Percentiles rank a stretch among this genome's conserved stretches.
phyloP scores from a whole-genome alignment of 139 green algal genomes.

The Pseudopediastrum boryanum region DNA sequence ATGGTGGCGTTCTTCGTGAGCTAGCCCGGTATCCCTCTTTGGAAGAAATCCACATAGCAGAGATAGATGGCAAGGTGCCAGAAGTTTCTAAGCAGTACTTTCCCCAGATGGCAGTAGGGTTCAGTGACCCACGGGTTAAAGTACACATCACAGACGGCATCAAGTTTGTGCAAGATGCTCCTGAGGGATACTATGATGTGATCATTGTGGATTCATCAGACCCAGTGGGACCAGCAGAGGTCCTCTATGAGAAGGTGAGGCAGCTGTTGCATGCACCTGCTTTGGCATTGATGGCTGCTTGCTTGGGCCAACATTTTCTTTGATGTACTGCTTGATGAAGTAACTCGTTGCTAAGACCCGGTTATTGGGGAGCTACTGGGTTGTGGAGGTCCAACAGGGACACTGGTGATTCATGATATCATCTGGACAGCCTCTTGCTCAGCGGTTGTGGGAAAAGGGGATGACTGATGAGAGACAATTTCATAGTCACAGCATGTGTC shows the following conservation, averaged over 20 bases:
- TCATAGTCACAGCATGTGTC: too few species aligned
- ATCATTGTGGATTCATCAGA: conserved; percentile 99
- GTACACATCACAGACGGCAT: conserved; percentile 95
- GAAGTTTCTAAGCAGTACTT: conserved; percentile 39
- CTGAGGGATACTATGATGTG: conserved; percentile 85
- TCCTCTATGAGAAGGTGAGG: conserved; percentile 86
- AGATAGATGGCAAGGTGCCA: conserved; percentile 86
- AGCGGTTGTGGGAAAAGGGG: too few species aligned
- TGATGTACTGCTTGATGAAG: too few species aligned
- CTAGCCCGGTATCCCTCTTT: conserved; percentile 67
- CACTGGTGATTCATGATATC: too few species aligned
- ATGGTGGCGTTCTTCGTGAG: conserved; percentile 97
- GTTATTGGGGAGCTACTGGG: too few species aligned
- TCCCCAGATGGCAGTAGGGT: conserved; percentile 74
- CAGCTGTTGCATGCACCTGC: not conserved
- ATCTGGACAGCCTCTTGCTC: too few species aligned
- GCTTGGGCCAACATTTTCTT: too few species aligned
- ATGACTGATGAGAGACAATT: too few species aligned
- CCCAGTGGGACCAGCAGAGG: conserved; percentile 93
- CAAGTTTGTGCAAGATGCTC: conserved; percentile 75
- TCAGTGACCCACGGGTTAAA: conserved; percentile 86
- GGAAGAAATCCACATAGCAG: conserved; percentile 92
- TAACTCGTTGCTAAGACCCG: too few species aligned
- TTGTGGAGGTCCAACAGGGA: too few species aligned
- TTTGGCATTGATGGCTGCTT: too few species aligned